Conservation (phyloP, 1,139 yeast species). For the Candida sp. region DNA sequence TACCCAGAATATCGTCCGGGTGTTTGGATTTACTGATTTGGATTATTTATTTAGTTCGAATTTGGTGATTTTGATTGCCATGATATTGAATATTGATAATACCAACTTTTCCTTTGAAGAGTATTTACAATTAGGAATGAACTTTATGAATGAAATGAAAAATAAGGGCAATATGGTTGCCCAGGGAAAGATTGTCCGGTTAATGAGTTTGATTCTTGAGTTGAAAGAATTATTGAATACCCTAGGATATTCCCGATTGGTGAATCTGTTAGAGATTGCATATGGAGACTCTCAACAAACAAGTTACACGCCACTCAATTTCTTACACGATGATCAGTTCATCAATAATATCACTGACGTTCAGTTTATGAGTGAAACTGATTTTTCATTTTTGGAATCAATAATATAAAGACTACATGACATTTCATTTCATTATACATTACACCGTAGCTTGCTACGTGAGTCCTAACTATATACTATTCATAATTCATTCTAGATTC, state of each 20-base stretch:
- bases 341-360: neutral
- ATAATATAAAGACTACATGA: neutral
- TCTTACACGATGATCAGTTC: constrained; percentile 1
- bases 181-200: constrained; percentile 18
- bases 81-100: constrained; percentile 14
- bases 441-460: too few relatives aligned
- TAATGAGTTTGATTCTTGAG: constrained; percentile 13
- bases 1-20: constrained; percentile 15
- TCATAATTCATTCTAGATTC: neutral
- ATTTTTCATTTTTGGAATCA: constrained; percentile 1
- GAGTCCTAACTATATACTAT: neutral
- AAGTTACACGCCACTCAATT: neutral
- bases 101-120: constrained; percentile 14
- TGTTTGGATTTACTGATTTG: constrained; percentile 25
- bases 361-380: constrained; percentile 1
- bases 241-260: constrained; percentile 1
- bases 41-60: constrained; percentile 21
- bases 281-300: neutral
- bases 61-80: constrained; percentile 20
- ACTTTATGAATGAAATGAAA: constrained; percentile 20
- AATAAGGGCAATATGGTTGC: constrained; percentile 22
- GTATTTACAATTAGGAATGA: constrained; percentile 16
- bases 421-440: too few relatives aligned
- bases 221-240: constrained; percentile 5
- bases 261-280: neutral